These are phyloP conservation scores for Backusella circina DNA, from an alignment of 192 early-diverging fungal genomes.

Conservation along the genomic window DNA sequence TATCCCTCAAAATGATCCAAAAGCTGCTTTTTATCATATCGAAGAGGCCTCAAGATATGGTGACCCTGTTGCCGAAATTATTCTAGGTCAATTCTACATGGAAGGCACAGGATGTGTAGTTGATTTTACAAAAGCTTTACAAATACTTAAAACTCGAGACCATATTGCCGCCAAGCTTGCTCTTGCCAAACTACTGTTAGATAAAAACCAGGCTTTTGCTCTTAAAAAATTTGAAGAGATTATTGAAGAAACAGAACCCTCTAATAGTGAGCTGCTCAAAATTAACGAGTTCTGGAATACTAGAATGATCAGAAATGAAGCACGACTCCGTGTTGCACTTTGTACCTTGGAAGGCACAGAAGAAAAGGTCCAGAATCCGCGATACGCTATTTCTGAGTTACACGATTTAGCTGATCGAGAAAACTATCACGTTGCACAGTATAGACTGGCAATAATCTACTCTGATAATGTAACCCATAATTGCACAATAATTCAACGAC, in stretches of 20 bases:
- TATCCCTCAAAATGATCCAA: background rate
- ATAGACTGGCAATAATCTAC: background rate
- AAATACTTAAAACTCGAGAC: background rate
- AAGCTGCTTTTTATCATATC: background rate
- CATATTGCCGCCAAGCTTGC: background rate
- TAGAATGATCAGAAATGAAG: background rate
- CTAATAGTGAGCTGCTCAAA: no score
- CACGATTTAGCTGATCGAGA: background rate
- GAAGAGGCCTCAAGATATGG: background rate
- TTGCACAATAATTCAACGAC: background rate
- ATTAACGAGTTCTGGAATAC: background rate
- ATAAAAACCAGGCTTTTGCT: background rate
- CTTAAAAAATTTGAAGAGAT: background rate
- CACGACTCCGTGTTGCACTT: background rate
- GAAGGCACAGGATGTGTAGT: background rate
- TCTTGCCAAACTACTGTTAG: background rate
- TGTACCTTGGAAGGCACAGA: background rate
- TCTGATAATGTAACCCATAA: background rate
- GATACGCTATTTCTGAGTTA: background rate
- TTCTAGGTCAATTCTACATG: conserved; percentile 4
- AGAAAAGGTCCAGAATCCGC: background rate
- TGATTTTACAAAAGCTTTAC: background rate
- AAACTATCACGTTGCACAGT: background rate
- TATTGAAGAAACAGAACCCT: background rate
- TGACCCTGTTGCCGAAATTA: background rate